Base-by-base conservation (phyloP, 192 early-diverging fungal species). In the Dimargaris cristalligena region DNA sequence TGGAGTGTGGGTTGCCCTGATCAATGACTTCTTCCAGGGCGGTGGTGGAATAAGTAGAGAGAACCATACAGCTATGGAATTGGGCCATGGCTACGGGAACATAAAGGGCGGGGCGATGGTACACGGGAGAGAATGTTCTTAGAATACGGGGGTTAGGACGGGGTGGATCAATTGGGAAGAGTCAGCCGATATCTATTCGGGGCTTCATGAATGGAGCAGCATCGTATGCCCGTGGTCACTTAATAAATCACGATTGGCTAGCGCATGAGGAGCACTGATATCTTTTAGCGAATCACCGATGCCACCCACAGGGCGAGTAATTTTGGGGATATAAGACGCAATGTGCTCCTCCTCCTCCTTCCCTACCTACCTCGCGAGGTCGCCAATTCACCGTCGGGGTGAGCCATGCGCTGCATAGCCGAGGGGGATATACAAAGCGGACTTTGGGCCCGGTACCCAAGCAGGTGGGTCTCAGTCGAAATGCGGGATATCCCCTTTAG, bases 341-440 rank as follows among this genome's bases (percentile, higher is more conserved):
- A n/a, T n/a, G n/a, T n/a, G n/a, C n/a, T n/a, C n/a, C n/a, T n/a
- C n/a, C 33, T 28, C 63, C 69, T 20, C 44, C 71, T 71, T 23
- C 61, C 69, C 14, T 61, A 31, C 34, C n/a, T 66, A 76, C 74
- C 74, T 61, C 71, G 61, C 22, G 84, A 80, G n/a, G 78, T 80
- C 8, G 80, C 84, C 46, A 69, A 66, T 57, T 88, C 86, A 46
- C 81, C 86, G 14, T 73, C 80, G 14, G 78, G 63, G 47, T 83
- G 77, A 8, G 81, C 82, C n/a, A 87, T 71, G 57, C 78, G 74
- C 57, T 85, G 83, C 67, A 92, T 69, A 2, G 90, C 90, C 25
- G 86, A 82, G 16, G 88, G 86, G 0, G 88, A 74, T 33, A 91
- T 79, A 45, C 86, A 84, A 38, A 92, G 60, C 9, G 90, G 90